Conservation (phyloP, 306 rosid species). For the Malus sylvestris region DNA sequence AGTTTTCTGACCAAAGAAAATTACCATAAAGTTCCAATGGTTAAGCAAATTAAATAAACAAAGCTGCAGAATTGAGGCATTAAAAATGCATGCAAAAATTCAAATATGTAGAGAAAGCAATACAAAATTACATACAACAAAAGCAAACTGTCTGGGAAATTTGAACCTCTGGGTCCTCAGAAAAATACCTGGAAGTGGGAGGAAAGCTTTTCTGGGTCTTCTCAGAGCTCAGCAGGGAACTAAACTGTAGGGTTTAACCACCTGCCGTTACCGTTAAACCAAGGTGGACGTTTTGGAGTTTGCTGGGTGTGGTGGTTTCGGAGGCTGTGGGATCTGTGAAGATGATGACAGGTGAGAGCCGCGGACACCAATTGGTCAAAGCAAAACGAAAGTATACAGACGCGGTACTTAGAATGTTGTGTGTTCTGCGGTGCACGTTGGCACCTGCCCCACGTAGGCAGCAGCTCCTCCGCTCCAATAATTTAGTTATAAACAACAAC, state of each 20-base stretch:
- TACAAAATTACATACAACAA: background rate
- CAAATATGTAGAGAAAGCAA: background rate
- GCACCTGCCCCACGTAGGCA: conserved; percentile 13
- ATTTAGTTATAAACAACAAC: background rate
- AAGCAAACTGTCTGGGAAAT: background rate
- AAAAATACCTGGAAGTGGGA: conserved; percentile 14
- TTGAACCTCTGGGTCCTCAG: background rate
- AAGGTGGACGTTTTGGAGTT: background rate
- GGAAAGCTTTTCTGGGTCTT: conserved; percentile 7
- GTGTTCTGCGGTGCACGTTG: conserved; percentile 17
- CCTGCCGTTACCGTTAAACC: conserved; percentile 6
- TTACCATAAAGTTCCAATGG: background rate
- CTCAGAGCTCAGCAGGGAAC: background rate
- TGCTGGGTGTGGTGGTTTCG: background rate
- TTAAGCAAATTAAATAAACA: conserved; percentile 8
- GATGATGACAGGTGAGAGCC: background rate
- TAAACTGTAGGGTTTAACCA: background rate
- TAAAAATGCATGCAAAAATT: background rate
- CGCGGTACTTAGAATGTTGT: background rate
- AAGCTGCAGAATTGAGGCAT: background rate
- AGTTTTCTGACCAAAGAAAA: background rate
- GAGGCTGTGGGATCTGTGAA: conserved; percentile 21
- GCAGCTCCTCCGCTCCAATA: background rate
- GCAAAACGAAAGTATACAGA: background rate
- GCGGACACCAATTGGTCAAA: background rate